Base-by-base conservation (phyloP, 1,284 basidiomycete genomes). In the Phlebopus sp. region DNA sequence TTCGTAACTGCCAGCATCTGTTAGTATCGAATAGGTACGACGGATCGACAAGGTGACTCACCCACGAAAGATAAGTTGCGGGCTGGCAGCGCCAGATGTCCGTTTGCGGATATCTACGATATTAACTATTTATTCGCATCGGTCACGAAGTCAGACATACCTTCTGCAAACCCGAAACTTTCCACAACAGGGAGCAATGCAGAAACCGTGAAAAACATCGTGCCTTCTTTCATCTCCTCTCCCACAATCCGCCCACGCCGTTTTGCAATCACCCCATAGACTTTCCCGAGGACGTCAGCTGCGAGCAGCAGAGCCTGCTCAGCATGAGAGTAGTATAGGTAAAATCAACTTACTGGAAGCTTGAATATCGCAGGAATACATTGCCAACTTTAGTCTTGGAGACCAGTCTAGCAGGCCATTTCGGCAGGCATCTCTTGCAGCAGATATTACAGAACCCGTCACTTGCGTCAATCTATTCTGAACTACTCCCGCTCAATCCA, bases 351-450 rank as follows among this genome's bases (percentile, higher is more conserved):
- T 64, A 95, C 94, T 93, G 8, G 95, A 94, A 1, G 95, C 92
- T 72, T 98, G 97, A 52, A 99, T 98, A 64, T 99, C 95, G 70
- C 97, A 99, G 5, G 89, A 88, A 70, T 99, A 99, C 92, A 98
- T 98, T 1, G 97, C 97, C 47, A 99, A 75, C 85, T 97, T 92
- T 56, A 99, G 78, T 36, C 97, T 80, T 14, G 97, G 97, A 7
- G 93, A 97, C 97, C 97, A 99, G 68, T 99, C 97, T 39, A 99
- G 73, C 53, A 99, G 67, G 0, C 89, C 94, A 54, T 84, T 84
- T 50, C 90, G 80, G 63, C 93, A 98, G 0, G 90, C 86, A 60
- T 99, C 97, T 62, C 89, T 81, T 37, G 94, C 83, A 6, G 85
- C 79, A 14, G 96, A 91, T 59, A 97, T 95, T 43, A 97, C 73